These are phyloP conservation scores for Aspergillus sp. DNA, from an alignment of 2,329 filamentous ascomycete species.

Conservation along the genomic window DNA sequence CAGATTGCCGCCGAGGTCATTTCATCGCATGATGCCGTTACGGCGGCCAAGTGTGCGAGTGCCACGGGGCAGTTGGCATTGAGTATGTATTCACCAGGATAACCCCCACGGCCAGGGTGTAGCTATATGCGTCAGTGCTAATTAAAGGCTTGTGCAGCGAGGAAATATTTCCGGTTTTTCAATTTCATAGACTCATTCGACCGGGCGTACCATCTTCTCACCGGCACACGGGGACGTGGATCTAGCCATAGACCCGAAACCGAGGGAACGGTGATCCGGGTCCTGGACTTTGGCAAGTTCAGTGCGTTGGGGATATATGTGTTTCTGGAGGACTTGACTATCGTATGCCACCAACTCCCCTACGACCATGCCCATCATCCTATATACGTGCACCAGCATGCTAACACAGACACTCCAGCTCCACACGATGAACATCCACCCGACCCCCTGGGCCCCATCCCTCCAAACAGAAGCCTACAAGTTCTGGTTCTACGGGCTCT, in stretches of 20 bases:
- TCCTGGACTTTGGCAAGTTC: constrained; percentile 48
- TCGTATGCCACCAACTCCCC: constrained; percentile 42
- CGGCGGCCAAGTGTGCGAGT: constrained; percentile 28
- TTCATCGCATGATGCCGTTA: constrained; percentile 14
- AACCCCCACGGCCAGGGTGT: background rate
- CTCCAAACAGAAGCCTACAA: constrained; percentile 54
- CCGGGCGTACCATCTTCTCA: constrained; percentile 32
- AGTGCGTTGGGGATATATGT: constrained; percentile 58
- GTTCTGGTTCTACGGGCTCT: constrained; percentile 59
- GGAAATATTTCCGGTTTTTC: constrained; percentile 59
- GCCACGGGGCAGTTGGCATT: constrained; percentile 37
- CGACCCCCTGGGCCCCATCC: constrained; percentile 31
- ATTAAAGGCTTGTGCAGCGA: constrained; percentile 23
- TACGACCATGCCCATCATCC: too few relatives aligned
- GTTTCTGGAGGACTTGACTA: constrained; percentile 54
- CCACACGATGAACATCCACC: constrained; percentile 45
- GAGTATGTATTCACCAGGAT: constrained; percentile 21
- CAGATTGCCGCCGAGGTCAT: constrained; percentile 23
- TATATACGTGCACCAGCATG: constrained; percentile 16
- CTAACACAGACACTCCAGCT: constrained; percentile 14
- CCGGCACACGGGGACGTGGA: too few relatives aligned
- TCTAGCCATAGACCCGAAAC: constrained; percentile 23
- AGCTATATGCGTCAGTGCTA: constrained; percentile 2
- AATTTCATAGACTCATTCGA: constrained; percentile 55
- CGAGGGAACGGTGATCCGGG: constrained; percentile 12